These are phyloP conservation scores for Amanita polypyramis DNA, from an alignment of 768 basidiomycete genomes.

Conservation along the genomic window DNA sequence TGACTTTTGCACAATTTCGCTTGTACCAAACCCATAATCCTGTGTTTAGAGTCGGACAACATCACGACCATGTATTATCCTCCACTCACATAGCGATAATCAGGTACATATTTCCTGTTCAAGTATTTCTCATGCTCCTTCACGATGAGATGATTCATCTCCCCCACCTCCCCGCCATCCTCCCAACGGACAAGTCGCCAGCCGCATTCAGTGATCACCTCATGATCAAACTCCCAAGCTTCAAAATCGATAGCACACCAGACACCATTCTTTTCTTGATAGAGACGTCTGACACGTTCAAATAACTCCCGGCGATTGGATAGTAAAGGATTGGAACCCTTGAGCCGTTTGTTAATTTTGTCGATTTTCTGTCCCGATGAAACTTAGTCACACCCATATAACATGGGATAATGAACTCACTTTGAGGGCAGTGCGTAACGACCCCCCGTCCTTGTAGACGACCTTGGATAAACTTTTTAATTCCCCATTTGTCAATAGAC, in stretches of 20 bases:
- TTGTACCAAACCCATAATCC: slow-evolving; percentile 60
- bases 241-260: slow-evolving; percentile 82
- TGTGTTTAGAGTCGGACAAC: slow-evolving; percentile 16
- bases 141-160: slow-evolving; percentile 53
- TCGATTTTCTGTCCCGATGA: slow-evolving; percentile 44
- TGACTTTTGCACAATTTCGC: slow-evolving; percentile 39
- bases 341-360: slow-evolving; percentile 72
- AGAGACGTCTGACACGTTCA: slow-evolving; percentile 56
- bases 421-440: slow-evolving; percentile 51
- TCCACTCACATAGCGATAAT: slow-evolving; percentile 44
- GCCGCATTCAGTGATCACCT: slow-evolving; percentile 74
- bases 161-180: slow-evolving; percentile 33
- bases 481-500: slow-evolving; percentile 50
- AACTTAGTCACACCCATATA: neutral
- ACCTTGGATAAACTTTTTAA: slow-evolving; percentile 50
- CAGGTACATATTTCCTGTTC: slow-evolving; percentile 55
- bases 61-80: neutral
- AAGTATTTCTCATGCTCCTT: slow-evolving; percentile 45
- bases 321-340: slow-evolving; percentile 47
- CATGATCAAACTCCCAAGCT: slow-evolving; percentile 72
- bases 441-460: slow-evolving; percentile 40
- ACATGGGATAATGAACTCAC: slow-evolving; percentile 20
- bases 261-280: slow-evolving; percentile 50
- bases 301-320: slow-evolving; percentile 50
- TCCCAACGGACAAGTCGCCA: slow-evolving; percentile 55